phyloP scores from a whole-genome alignment of 2,329 filamentous ascomycete species.

The Tolypocladium tundrense region DNA sequence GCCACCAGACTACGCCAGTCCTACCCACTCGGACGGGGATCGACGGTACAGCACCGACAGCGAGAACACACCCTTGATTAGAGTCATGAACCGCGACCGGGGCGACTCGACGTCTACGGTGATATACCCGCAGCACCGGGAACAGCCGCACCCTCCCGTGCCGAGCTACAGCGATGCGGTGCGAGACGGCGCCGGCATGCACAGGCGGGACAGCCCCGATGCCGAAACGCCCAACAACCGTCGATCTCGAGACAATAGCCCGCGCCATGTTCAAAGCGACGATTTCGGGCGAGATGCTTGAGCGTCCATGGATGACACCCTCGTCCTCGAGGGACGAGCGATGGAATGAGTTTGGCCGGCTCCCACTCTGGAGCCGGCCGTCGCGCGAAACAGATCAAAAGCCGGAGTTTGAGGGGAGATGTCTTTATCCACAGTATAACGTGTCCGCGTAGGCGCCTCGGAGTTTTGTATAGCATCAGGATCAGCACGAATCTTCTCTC shows the following conservation, averaged over 20 bases:
- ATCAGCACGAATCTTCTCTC: constrained; percentile 5
- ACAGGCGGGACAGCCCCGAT: constrained; percentile 13
- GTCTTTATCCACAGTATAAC: neutral
- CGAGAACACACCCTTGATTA: constrained; percentile 43
- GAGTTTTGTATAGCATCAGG: constrained; percentile 14
- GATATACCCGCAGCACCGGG: constrained; percentile 3
- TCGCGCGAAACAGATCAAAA: neutral
- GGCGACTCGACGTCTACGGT: constrained; percentile 31
- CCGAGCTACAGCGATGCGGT: constrained; percentile 76
- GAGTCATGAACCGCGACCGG: constrained; percentile 38
- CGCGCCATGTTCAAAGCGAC: neutral
- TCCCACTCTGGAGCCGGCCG: neutral
- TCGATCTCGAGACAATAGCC: neutral
- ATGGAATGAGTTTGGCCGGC: constrained; percentile 1
- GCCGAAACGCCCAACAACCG: constrained; percentile 5
- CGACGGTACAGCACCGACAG: constrained; percentile 47
- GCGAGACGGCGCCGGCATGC: constrained; percentile 31
- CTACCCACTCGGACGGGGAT: constrained; percentile 47
- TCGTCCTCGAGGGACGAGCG: neutral
- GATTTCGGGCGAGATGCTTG: too few species aligned
- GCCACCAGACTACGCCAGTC: constrained; percentile 63
- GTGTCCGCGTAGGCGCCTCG: constrained; percentile 8
- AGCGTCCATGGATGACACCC: neutral
- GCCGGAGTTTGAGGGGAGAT: neutral
- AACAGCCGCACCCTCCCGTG: constrained; percentile 49